phyloP scores from a whole-genome alignment of 441 rosid species.

The Isatis lusitanica region DNA sequence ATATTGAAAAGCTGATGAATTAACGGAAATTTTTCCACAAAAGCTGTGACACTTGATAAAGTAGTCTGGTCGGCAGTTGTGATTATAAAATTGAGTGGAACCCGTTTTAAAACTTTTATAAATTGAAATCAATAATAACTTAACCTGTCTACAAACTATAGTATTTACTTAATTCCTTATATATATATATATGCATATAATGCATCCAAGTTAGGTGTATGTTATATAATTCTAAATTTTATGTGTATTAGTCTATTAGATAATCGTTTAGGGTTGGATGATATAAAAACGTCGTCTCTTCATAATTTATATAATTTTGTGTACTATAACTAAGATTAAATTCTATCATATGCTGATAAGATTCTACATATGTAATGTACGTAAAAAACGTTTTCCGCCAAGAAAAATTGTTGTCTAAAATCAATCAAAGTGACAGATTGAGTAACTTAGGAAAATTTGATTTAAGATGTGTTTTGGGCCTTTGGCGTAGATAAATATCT shows the following conservation, averaged over 20 bases:
- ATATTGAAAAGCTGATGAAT: constrained; percentile 14
- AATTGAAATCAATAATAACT: neutral
- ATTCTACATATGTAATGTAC: neutral
- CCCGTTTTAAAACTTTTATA: neutral
- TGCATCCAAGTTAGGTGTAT: too few species aligned
- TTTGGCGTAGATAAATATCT: neutral
- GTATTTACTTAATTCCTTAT: neutral
- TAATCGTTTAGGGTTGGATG: neutral
- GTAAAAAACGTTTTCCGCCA: neutral
- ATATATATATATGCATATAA: neutral
- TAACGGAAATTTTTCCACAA: constrained; percentile 26
- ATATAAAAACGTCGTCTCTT: neutral
- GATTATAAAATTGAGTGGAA: constrained; percentile 9
- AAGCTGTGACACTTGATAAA: constrained; percentile 33
- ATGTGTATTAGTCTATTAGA: neutral
- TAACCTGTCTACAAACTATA: neutral
- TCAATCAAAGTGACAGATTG: neutral
- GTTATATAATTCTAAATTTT: too few species aligned
- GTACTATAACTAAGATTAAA: neutral
- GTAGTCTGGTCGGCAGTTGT: constrained; percentile 33
- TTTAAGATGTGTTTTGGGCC: neutral
- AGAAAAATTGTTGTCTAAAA: neutral
- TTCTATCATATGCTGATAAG: neutral
- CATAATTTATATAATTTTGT: neutral
- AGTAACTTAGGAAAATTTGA: neutral